phyloP scores from a whole-genome alignment of 352 stramenopile species.

The Globisporangium cylindrosporum region DNA sequence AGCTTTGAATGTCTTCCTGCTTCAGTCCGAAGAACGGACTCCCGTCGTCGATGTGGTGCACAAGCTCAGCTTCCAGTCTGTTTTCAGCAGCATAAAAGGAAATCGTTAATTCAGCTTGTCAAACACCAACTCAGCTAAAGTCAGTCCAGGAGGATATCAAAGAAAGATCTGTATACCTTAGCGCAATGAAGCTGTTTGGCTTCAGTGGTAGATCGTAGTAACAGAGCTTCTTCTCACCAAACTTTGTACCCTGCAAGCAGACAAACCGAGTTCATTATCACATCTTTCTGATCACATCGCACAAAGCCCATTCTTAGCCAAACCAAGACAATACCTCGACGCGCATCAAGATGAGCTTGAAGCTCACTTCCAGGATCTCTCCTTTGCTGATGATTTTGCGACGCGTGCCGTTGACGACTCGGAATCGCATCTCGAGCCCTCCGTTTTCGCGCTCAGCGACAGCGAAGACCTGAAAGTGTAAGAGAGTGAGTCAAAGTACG shows the following conservation, averaged over 20 bases:
- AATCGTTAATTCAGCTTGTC: background rate
- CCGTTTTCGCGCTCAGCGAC: conserved; percentile 27
- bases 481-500: background rate
- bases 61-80: conserved; percentile 51
- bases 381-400: conserved; percentile 35
- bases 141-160: background rate
- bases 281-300: background rate
- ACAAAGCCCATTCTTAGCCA: background rate
- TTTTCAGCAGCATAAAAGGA: background rate
- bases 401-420: conserved; percentile 50
- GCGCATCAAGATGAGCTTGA: conserved; percentile 66
- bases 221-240: conserved; percentile 48
- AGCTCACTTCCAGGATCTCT: conserved; percentile 54
- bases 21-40: conserved; percentile 49
- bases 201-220: conserved; percentile 61
- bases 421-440: conserved; percentile 51
- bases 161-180: conserved; percentile 24
- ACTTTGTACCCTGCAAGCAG: conserved; percentile 27
- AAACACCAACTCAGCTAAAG: background rate
- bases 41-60: conserved; percentile 36
- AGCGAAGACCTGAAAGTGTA: conserved; percentile 33
- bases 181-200: conserved; percentile 41
- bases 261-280: background rate
- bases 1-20: conserved; percentile 25
- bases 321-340: conserved; percentile 33